Base-by-base conservation (phyloP, 192 early-diverging fungal species). In the Entomortierella lignicola region DNA sequence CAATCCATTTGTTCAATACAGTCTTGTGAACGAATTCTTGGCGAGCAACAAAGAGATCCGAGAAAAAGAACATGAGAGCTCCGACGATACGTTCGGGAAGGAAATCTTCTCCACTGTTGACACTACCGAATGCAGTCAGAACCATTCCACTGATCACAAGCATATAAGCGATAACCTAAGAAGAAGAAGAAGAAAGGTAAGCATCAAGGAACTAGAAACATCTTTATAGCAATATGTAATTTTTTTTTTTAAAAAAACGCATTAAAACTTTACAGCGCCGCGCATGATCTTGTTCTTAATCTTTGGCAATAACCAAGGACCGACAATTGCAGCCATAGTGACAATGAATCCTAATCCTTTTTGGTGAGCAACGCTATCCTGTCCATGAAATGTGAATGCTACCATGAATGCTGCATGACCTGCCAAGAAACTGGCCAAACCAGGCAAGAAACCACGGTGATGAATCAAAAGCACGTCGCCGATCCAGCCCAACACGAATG, bases 271-370 rank as follows among this genome's bases (percentile, higher is more conserved):
- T 79, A 79, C 75, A 55, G 75, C 75, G 26, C 55, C 62, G 18
- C 68, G 66, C 75, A 79, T 79, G 43, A 79, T 60, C 62, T 65
- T 69, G 57, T 70, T 70, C 63, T 69, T 69, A 56, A 79, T 79
- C 67, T 70, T 69, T 23, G 75, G 75, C 39, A 79, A 60, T 67
- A 79, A 61, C 75, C 75, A 79, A 25, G 75, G 75, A 11, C 60
- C 63, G 0, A 79, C 66, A 59, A 70, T 55, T 0, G 60, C 68
- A 20, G 61, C 67, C 55, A 79, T 61, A 8, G 68, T 53, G 1
- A 70, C 62, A 60, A 70, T 52, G 26, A 79, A 65, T 20, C 55
- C 63, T 2, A 65, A 8, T 3, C 66, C 75, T 41, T 48, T 60
- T 42, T 79, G 66, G 17, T 51, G 15, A 8, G 67, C 55, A 17